These are phyloP conservation scores for Suhomyces kilbournensis DNA, from an alignment of 805 yeast species.

Conservation along the genomic window DNA sequence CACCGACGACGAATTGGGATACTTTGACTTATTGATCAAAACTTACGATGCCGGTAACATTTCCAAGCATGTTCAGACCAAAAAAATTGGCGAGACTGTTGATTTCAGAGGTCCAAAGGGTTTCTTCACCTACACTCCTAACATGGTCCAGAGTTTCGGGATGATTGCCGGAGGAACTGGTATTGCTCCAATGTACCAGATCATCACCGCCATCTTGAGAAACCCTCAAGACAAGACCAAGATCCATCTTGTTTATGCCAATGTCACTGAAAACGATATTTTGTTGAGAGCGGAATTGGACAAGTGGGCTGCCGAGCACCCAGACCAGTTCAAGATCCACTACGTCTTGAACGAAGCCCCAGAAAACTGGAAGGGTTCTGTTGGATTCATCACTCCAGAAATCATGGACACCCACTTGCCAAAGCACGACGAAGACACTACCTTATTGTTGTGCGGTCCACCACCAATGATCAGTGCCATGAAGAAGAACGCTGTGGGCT, in stretches of 20 bases:
- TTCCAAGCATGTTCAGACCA: conserved; percentile 66
- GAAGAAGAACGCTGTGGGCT: conserved; percentile 69
- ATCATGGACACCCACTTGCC: conserved; percentile 65
- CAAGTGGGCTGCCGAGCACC: conserved; percentile 51
- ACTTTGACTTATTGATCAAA: conserved; percentile 82
- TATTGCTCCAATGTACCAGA: conserved; percentile 93
- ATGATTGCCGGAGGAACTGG: conserved; percentile 99
- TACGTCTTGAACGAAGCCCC: conserved; percentile 76
- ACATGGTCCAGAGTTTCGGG: conserved; percentile 67
- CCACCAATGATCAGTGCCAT: conserved; percentile 86
- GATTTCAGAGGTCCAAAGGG: conserved; percentile 91
- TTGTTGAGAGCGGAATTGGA: conserved; percentile 79
- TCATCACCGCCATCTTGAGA: conserved; percentile 72
- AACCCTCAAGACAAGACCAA: conserved; percentile 79
- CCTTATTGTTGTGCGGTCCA: conserved; percentile 88
- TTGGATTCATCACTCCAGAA: conserved; percentile 79
- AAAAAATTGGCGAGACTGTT: conserved; percentile 75
- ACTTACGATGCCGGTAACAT: conserved; percentile 83
- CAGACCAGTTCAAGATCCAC: conserved; percentile 59
- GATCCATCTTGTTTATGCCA: conserved; percentile 75
- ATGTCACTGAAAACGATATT: conserved; percentile 76
- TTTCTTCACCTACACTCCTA: conserved; percentile 75
- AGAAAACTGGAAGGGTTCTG: conserved; percentile 69
- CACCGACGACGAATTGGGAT: conserved; percentile 72
- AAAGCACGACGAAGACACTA: conserved; percentile 53